Base-by-base conservation (phyloP, 1,284 basidiomycete species). In the Thecaphora thlaspeos region DNA sequence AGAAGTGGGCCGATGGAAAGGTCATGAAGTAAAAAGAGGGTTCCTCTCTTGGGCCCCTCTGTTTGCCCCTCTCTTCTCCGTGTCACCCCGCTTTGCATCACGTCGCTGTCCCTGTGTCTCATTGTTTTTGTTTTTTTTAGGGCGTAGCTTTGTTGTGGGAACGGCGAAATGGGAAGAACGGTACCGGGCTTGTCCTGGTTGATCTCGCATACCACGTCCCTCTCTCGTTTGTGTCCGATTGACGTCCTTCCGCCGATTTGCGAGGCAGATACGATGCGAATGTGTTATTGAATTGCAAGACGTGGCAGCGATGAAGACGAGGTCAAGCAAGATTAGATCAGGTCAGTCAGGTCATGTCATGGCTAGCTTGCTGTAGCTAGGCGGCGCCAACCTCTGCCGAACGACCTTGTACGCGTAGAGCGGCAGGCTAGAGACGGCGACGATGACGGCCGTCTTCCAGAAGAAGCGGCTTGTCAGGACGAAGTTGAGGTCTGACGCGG, bases 381-480 rank as follows among this genome's bases (percentile, higher is more conserved):
- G 92, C 32, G 95, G 95, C 22, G 91, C 88, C 59, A 97, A 82
- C 74, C 89, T 84, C 79, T 86, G 87, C 70, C 88, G 86, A 54
- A 96, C 85, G 55, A 89, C 80, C 80, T 95, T 95, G 82, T 94
- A 87, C 61, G 95, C 83, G 73, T 89, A 96, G 41, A 98, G 80
- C 0, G 95, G 95, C 58, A 96, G 82, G 24, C 90, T 88, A 70
- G 91, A 79, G 73, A 98, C 85, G 3, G 88, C 91, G 2, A 97
- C 91, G 65, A 98, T 97, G 45, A 96, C 85, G 0, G 70, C 63
- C 26, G 72, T 90, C 79, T 97, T 98, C 90, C 90, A 93, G n/a
- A 86, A 84, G 78, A 97, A 99, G 19, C 86, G 84, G 34, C 84
- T 77, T 4, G 93, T 90, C 3, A 95, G 80, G 21, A 98, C 94